These are phyloP conservation scores for Hypoxylon sp. DNA, from an alignment of 2,329 filamentous ascomycete genomes.

Conservation along the genomic window DNA sequence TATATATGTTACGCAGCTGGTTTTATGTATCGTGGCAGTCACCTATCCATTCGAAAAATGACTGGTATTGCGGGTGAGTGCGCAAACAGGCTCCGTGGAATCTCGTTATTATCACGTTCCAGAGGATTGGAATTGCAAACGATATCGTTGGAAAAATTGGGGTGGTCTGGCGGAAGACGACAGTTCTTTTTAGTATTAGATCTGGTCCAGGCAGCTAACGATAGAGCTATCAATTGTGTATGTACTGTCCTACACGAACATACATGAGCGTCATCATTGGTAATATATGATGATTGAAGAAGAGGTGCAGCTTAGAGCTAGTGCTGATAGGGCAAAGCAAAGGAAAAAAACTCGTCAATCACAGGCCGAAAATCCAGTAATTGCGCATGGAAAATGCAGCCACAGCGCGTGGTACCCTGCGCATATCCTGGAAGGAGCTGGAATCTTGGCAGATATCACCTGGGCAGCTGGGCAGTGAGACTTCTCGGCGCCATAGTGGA, in stretches of 20 bases:
- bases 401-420: conserved; percentile 78
- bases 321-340: conserved; percentile 15
- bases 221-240: conserved; percentile 27
- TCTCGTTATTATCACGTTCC: conserved; percentile 28
- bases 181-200: conserved; percentile 20
- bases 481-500: conserved; percentile 32
- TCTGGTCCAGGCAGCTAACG: conserved; percentile 10
- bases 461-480: too few relatives aligned
- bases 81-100: conserved; percentile 5
- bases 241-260: conserved; percentile 21
- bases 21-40: conserved; percentile 3
- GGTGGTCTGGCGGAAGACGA: conserved; percentile 7
- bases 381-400: conserved; percentile 32
- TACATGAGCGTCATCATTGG: conserved; percentile 36
- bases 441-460: conserved; percentile 35
- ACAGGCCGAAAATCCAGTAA: conserved; percentile 32
- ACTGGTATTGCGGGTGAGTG: conserved; percentile 17
- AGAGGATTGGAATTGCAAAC: conserved; percentile 31
- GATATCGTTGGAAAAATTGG: conserved; percentile 18
- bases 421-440: conserved; percentile 74
- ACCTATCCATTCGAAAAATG: conserved; percentile 12
- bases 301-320: conserved; percentile 33
- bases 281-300: conserved; percentile 35
- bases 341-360: conserved; percentile 35
- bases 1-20: conserved; percentile 25